Percentiles rank a stretch among this genome's conserved stretches.
Evolutionary conservation across 2,329 filamentous ascomycete species (phyloP).

Genomic region (Aspergillus fructus): DNA sequence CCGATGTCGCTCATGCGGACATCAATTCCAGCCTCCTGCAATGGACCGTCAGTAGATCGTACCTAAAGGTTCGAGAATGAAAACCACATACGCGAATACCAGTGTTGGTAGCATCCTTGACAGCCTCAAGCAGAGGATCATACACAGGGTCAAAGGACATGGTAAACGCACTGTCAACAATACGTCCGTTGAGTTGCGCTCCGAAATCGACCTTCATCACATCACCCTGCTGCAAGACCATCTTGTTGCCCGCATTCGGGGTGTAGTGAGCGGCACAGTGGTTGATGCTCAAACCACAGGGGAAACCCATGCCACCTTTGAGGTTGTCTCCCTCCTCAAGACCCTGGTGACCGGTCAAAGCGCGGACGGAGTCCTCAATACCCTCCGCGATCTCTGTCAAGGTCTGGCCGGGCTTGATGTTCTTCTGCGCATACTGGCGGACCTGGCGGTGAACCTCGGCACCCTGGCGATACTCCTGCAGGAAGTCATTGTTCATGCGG

Average conservation of each 20-base stretch:
- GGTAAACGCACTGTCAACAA: conserved; percentile 71
- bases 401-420: conserved; percentile 76
- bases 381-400: conserved; percentile 80
- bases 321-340: conserved; percentile 75
- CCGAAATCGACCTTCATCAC: conserved; percentile 75
- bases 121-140: conserved; percentile 65
- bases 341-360: conserved; percentile 73
- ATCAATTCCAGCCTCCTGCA: conserved; percentile 82
- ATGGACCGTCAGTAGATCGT: background rate
- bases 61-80: background rate
- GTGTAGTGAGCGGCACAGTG: conserved; percentile 85
- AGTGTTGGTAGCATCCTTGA: conserved; percentile 68
- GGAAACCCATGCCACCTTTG: conserved; percentile 81
- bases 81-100: conserved; percentile 62
- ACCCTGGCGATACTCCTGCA: conserved; percentile 77
- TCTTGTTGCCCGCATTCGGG: conserved; percentile 83
- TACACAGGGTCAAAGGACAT: conserved; percentile 68
- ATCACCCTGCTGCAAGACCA: conserved; percentile 63
- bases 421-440: conserved; percentile 76
- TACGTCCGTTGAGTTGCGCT: conserved; percentile 68
- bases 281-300: conserved; percentile 79
- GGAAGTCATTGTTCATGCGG: conserved; percentile 75
- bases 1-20: conserved; percentile 85
- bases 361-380: conserved; percentile 81
- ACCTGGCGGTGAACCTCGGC: conserved; percentile 90